Conservation (phyloP, 1,284 basidiomycete species). For the Xanthoconium separans region DNA sequence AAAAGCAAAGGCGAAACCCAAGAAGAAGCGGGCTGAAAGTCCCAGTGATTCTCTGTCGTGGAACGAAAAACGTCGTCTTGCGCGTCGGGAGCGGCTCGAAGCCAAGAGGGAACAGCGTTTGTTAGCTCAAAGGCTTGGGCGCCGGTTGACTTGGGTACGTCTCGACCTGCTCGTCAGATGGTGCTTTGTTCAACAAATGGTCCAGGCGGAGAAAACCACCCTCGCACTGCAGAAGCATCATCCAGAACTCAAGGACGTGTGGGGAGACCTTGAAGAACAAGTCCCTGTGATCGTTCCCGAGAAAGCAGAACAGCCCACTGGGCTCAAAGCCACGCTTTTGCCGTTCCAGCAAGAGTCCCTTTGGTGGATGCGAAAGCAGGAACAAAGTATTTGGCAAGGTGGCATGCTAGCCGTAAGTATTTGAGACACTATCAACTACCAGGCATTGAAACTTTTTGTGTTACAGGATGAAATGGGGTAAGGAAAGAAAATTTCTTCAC, state of each 20-base stretch:
- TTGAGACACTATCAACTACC: neutral
- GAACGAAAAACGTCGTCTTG: slow-evolving; percentile 10
- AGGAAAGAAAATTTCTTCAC: slow-evolving; percentile 17
- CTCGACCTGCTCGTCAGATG: neutral
- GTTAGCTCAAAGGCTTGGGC: slow-evolving; percentile 56
- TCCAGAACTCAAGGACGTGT: slow-evolving; percentile 80
- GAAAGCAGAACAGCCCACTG: slow-evolving; percentile 76
- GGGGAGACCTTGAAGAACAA: slow-evolving; percentile 80
- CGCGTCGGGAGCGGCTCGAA: slow-evolving; percentile 29
- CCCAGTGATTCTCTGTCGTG: slow-evolving; percentile 25
- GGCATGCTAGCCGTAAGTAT: slow-evolving; percentile 86
- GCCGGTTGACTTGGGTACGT: slow-evolving; percentile 66
- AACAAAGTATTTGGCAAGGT: slow-evolving; percentile 84
- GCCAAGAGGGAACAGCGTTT: slow-evolving; percentile 49
- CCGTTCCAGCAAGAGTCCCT: slow-evolving; percentile 92
- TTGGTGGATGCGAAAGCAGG: slow-evolving; percentile 96
- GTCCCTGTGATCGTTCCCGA: slow-evolving; percentile 67
- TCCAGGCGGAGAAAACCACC: slow-evolving; percentile 74
- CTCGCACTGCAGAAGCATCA: slow-evolving; percentile 65
- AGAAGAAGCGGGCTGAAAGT: slow-evolving; percentile 29
- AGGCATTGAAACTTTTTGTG: slow-evolving; percentile 1
- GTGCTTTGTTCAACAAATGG: neutral
- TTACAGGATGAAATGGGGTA: slow-evolving; percentile 88
- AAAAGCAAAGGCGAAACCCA: slow-evolving; percentile 37
- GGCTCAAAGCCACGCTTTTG: slow-evolving; percentile 71